Base-by-base conservation (phyloP, 208 protist species). In the Trypanosoma lewisi region DNA sequence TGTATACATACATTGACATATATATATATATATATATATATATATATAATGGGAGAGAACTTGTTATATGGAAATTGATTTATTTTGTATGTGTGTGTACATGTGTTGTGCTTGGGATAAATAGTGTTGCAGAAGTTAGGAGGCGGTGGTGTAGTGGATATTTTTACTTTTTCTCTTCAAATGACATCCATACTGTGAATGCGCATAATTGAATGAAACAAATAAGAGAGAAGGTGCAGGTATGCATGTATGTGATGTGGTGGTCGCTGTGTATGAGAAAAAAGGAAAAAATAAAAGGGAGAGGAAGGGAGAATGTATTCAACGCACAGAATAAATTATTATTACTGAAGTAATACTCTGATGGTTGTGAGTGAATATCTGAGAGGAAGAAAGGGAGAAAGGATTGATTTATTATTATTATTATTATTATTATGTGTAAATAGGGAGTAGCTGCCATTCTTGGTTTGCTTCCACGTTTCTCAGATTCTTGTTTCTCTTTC, bases 381-480 rank as follows among this genome's bases (percentile, higher is more conserved):
- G 42, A 23, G 4, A 28, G 49, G 6, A 36, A 19, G 41, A 41
- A 25, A 19, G 36, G 12, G 17, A 16, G 23, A 52, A 25, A 3
- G 28, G n/a, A n/a, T n/a, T n/a, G n/a, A n/a, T n/a, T n/a, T n/a
- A n/a, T n/a, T n/a, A n/a, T n/a, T n/a, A n/a, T n/a, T n/a, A n/a
- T n/a, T n/a, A n/a, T n/a, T n/a, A n/a, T n/a, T n/a, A n/a, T n/a
- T n/a, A n/a, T n/a, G n/a, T n/a, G n/a, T n/a, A n/a, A n/a, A n/a
- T n/a, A n/a, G n/a, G n/a, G n/a, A n/a, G n/a, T n/a, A n/a, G n/a
- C n/a, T n/a, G n/a, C n/a, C n/a, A n/a, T n/a, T n/a, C n/a, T n/a
- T 37, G 52, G 56, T 66, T 73, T 69, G 59, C 30, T 31, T 65
- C 39, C 23, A 57, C 28, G 25, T 28, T 17, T 63, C 31, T 25